Base-by-base conservation (phyloP, 257 asterid species). In the Salvia miltiorrhiza region DNA sequence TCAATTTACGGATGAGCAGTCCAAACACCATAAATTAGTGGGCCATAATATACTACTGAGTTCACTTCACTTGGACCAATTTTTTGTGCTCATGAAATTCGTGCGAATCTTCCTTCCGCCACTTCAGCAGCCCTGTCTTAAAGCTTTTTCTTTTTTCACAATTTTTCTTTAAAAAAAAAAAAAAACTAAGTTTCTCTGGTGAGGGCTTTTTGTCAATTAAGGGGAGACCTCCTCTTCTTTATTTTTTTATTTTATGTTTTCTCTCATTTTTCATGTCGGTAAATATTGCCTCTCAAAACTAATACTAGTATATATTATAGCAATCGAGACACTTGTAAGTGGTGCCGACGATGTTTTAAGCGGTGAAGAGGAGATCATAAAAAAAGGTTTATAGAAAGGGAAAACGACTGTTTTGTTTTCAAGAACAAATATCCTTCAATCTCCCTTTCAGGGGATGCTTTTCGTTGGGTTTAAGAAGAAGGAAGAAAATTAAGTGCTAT, bases 61-160 rank as follows among this genome's bases (percentile, higher is more conserved):
- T 78, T 56, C 82, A 69, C 13, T 64, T 78, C 71, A 78, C 49
- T 19, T 78, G 55, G 82, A 69, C 79, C 9, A 12, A 16, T 28
- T 32, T 13, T 41, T 12, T 10, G 50, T 5, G 32, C 16, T 72
- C 71, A 41, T 43, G 37, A 59, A 67, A 50, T 62, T 53, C 49
- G n/a, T 37, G 61, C 72, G 76, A 76, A 63, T 33, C 71, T 76
- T 68, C 67, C 63, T 28, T 10, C 23, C 23, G 12, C 30, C 32
- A 17, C 9, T 6, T 19, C 32, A 17, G 12, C 49, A 2, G 44
- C 50, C 43, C 8, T 39, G 60, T 54, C 16, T 69, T 65, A 4
- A 65, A 21, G 12, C 50, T n/a, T n/a, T n/a, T n/a, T n/a, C n/a
- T n/a, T n/a, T n/a, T n/a, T n/a, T n/a, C n/a, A n/a, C n/a, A n/a